Conservation (phyloP, 2,329 filamentous ascomycete genomes). For the Aspergillus sp. region DNA sequence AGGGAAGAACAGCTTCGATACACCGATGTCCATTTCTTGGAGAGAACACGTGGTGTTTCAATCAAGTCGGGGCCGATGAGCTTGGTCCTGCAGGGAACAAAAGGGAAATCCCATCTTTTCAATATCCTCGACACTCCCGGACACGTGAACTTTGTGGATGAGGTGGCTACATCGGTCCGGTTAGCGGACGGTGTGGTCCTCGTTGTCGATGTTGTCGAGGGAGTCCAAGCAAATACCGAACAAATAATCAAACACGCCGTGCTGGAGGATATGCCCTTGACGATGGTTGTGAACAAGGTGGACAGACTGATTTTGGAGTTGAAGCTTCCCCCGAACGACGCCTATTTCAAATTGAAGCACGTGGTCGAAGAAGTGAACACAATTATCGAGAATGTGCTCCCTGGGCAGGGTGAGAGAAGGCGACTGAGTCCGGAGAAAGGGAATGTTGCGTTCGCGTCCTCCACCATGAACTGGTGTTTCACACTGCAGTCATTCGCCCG, state of each 20-base stretch:
- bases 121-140: constrained; percentile 95
- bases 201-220: constrained; percentile 92
- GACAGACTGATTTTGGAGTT: constrained; percentile 89
- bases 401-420: constrained; percentile 66
- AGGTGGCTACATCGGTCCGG: constrained; percentile 79
- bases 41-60: constrained; percentile 81
- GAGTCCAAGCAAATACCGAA: constrained; percentile 97
- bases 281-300: constrained; percentile 93
- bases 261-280: constrained; percentile 77
- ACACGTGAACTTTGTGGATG: constrained; percentile 97
- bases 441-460: constrained; percentile 94
- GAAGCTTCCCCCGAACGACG: constrained; percentile 86
- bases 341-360: constrained; percentile 98
- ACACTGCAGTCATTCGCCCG: constrained; percentile 88
- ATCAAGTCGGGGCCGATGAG: constrained; percentile 94
- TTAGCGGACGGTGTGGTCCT: constrained; percentile 86
- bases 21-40: constrained; percentile 82
- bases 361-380: constrained; percentile 98
- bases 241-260: constrained; percentile 95
- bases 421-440: constrained; percentile 91
- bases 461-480: constrained; percentile 93
- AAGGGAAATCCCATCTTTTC: constrained; percentile 87
- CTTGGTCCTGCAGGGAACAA: constrained; percentile 74
- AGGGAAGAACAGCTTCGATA: constrained; percentile 87
- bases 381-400: constrained; percentile 77